These are phyloP conservation scores for Schrenkiella parvula DNA, from an alignment of 345 rosid species.

Conservation along the genomic window DNA sequence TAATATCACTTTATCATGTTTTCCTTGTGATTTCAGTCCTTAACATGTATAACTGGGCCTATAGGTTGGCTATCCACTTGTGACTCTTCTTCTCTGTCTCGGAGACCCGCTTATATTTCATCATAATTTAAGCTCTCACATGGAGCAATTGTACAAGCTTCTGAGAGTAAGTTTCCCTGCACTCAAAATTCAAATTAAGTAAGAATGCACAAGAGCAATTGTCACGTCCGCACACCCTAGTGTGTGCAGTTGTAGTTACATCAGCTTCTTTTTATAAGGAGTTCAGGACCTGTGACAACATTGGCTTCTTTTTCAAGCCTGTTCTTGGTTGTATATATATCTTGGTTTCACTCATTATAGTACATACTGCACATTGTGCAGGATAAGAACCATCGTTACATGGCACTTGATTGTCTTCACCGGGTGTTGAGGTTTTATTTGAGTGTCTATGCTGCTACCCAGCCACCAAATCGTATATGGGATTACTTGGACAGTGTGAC, in stretches of 20 bases:
- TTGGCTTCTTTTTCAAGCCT: conserved; percentile 8
- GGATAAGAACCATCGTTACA: conserved; percentile 98
- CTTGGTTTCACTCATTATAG: conserved; percentile 18
- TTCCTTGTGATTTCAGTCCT: conserved; percentile 12
- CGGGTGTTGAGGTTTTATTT: conserved; percentile 93
- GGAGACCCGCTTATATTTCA: conserved; percentile 96
- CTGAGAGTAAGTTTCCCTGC: conserved; percentile 66
- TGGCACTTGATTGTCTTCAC: conserved; percentile 97
- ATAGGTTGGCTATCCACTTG: conserved; percentile 98
- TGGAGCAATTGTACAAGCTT: conserved; percentile 98
- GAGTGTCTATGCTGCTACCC: conserved; percentile 90
- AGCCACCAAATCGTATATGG: conserved; percentile 94
- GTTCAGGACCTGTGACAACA: not conserved
- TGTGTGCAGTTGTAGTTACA: not conserved
- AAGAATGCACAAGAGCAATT: not conserved
- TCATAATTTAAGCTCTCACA: conserved; percentile 73
- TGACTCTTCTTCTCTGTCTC: conserved; percentile 96
- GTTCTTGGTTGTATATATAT: not conserved
- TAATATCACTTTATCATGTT: not conserved
- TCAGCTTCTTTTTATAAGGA: not conserved
- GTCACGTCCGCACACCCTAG: not conserved
- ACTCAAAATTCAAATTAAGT: conserved; percentile 1
- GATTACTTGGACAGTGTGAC: conserved; percentile 98
- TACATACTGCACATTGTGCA: conserved; percentile 35
- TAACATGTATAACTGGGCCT: conserved; percentile 17